A percentile compares a stretch with the other conserved stretches of the same genome.
Evolutionary conservation across 2,329 filamentous ascomycete species (phyloP).

Genomic region (Chaetothyriales sp.): DNA sequence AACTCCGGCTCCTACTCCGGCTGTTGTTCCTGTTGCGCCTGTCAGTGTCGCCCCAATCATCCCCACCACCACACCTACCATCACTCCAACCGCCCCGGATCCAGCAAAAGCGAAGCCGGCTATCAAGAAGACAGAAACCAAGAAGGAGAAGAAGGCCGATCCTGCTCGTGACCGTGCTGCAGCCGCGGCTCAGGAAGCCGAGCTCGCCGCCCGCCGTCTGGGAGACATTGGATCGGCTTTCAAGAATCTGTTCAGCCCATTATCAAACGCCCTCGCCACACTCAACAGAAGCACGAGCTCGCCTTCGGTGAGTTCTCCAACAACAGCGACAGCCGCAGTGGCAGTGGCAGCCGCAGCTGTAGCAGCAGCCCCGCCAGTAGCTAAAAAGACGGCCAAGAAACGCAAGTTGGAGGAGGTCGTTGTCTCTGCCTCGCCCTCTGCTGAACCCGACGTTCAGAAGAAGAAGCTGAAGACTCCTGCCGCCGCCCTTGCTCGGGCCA

Average conservation of each 20-base stretch:
- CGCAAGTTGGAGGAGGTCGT: constrained; percentile 19
- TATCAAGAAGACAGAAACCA: constrained; percentile 42
- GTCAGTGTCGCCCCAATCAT: background rate
- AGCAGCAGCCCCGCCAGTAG: constrained; percentile 2
- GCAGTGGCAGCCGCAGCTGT: constrained; percentile 9
- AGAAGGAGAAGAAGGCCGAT: constrained; percentile 41
- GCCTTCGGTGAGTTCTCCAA: constrained; percentile 11
- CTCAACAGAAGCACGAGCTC: constrained; percentile 17
- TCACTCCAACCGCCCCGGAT: constrained; percentile 5
- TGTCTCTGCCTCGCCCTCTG: constrained; percentile 14
- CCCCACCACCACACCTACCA: constrained; percentile 2
- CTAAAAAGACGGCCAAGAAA: constrained; percentile 19
- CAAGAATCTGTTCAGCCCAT: constrained; percentile 23
- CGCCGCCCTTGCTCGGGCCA: constrained; percentile 31
- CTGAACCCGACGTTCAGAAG: constrained; percentile 21
- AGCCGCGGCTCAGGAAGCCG: constrained; percentile 24
- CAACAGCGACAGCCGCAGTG: constrained; percentile 8
- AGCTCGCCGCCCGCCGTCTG: constrained; percentile 25
- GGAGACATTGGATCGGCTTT: constrained; percentile 25
- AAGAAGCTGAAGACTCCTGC: constrained; percentile 23
- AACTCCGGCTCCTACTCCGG: background rate
- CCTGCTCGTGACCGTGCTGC: constrained; percentile 34
- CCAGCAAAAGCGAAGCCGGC: constrained; percentile 4
- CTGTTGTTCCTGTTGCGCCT: background rate
- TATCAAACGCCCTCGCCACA: constrained; percentile 15